Conservation (phyloP, 345 rosid genomes). For the Excoecaria cochinchinensis region DNA sequence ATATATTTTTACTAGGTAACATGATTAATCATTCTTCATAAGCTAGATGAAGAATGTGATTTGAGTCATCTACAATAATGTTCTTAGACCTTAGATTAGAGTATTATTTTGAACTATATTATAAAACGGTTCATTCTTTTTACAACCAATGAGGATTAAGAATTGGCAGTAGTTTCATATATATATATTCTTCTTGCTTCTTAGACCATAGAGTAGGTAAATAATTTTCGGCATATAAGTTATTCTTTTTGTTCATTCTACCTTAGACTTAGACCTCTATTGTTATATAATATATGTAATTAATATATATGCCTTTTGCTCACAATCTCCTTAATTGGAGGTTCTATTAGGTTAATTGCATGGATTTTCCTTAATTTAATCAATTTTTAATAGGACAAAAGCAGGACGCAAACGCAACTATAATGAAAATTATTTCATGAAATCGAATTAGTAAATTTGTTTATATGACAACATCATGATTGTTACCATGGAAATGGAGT, state of each 20-base stretch:
- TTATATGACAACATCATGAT: too few relatives aligned
- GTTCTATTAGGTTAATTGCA: not conserved
- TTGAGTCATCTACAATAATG: not conserved
- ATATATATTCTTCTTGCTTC: not conserved
- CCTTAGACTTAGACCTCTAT: not conserved
- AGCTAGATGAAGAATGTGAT: not conserved
- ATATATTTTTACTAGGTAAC: too few relatives aligned
- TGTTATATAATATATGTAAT: too few relatives aligned
- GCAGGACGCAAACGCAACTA: too few relatives aligned
- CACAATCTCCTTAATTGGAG: not conserved
- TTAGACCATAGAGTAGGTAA: constrained; percentile 7
- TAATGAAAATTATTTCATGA: too few relatives aligned
- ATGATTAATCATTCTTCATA: not conserved
- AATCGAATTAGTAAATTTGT: too few relatives aligned
- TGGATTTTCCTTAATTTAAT: not conserved
- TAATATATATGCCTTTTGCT: not conserved
- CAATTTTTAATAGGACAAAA: not conserved
- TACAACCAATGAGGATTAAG: not conserved
- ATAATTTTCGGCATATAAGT: not conserved
- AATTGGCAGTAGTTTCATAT: too few relatives aligned
- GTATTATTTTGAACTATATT: not conserved
- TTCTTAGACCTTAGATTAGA: constrained; percentile 15
- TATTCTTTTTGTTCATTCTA: not conserved
- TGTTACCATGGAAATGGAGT: too few relatives aligned
- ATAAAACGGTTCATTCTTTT: constrained; percentile 19